These are phyloP conservation scores for Yamadazyma olivae DNA, from an alignment of 805 yeast genomes.

Conservation along the genomic window DNA sequence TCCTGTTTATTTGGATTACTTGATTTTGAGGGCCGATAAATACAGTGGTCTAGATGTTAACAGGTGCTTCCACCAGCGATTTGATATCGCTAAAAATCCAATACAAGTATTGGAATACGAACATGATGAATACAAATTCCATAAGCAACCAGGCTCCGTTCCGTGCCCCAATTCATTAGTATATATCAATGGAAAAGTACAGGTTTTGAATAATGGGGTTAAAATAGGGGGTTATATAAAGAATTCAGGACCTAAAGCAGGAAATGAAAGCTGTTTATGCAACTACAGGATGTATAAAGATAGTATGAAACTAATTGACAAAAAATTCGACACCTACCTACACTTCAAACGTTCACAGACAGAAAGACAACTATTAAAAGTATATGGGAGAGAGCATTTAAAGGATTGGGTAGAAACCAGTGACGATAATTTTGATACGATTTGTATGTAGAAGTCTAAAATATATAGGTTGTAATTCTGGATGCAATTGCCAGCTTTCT, in stretches of 20 bases:
- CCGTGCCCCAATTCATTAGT: conserved; percentile 34
- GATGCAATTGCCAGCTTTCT: too few relatives aligned
- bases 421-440: too few relatives aligned
- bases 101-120: conserved; percentile 20
- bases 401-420: conserved; percentile 48
- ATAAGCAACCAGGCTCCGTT: conserved; percentile 16
- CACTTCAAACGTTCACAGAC: conserved; percentile 28
- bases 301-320: background rate
- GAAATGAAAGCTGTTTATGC: conserved; percentile 43
- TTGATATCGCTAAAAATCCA: conserved; percentile 11
- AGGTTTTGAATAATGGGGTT: conserved; percentile 56
- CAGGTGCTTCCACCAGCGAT: conserved; percentile 41
- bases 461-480: too few relatives aligned
- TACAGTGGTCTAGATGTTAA: conserved; percentile 23
- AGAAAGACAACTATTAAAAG: conserved; percentile 29
- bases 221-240: conserved; percentile 55
- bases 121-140: conserved; percentile 20
- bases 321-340: conserved; percentile 18
- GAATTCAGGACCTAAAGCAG: conserved; percentile 38
- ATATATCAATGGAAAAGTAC: conserved; percentile 20
- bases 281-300: conserved; percentile 14
- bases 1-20: conserved; percentile 41
- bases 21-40: conserved; percentile 45
- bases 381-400: conserved; percentile 23
- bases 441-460: too few relatives aligned